Conservation (phyloP, 768 basidiomycete genomes). For the Lactarius hatsudake region DNA sequence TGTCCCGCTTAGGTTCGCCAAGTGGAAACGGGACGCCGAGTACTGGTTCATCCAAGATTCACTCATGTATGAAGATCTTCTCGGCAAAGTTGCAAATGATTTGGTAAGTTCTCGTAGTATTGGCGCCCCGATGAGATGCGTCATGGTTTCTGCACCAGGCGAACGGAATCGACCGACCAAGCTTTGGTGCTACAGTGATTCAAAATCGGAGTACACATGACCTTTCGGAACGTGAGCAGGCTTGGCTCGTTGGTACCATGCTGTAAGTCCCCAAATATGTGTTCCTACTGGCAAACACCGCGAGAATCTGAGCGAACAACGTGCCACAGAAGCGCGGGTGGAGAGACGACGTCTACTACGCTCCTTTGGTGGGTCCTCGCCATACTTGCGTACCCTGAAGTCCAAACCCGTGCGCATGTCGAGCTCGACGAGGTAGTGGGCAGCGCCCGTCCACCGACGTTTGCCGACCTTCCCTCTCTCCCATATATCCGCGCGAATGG, state of each 20-base stretch:
- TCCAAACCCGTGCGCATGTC: constrained; percentile 5
- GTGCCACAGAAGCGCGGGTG: constrained; percentile 28
- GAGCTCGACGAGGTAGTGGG: constrained; percentile 39
- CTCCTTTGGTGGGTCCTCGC: no score
- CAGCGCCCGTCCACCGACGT: no score
- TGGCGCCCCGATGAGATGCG: no score
- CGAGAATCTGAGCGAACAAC: background rate
- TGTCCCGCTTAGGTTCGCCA: background rate
- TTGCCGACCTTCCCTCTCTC: no score
- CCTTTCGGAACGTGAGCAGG: background rate
- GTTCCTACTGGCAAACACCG: no score
- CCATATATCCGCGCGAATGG: no score
- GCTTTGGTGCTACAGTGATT: constrained; percentile 7
- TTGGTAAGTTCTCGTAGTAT: no score
- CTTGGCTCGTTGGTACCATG: constrained; percentile 12
- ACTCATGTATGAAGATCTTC: constrained; percentile 13
- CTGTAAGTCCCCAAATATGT: constrained; percentile 9
- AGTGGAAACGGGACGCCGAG: constrained; percentile 20
- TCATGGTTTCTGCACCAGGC: no score
- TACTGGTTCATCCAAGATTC: constrained; percentile 13
- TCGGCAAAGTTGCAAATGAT: background rate
- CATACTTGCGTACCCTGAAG: no score
- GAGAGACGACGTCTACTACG: no score
- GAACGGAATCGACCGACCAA: constrained; percentile 3
- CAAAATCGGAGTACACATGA: background rate